phyloP scores from a whole-genome alignment of 2,329 filamentous ascomycete species.

The Pestalotiopsis sp. region DNA sequence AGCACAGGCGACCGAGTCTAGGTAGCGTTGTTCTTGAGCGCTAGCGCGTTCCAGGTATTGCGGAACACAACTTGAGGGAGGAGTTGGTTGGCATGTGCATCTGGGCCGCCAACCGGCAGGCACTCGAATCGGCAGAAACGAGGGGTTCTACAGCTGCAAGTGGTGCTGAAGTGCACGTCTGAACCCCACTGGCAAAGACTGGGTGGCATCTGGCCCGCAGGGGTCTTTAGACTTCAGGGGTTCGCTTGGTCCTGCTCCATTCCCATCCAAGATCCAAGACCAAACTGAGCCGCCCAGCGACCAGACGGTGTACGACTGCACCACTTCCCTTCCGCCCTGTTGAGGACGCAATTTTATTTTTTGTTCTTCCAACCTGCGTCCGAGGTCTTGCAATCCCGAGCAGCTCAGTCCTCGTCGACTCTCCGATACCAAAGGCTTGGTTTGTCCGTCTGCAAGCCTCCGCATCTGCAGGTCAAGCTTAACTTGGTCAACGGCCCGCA shows the following conservation, averaged over 20 bases:
- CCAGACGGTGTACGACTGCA: background rate
- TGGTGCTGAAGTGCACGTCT: background rate
- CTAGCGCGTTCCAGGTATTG: background rate
- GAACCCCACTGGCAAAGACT: background rate
- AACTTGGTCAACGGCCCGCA: background rate
- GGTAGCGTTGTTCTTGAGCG: background rate
- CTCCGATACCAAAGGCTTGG: background rate
- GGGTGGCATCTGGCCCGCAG: background rate
- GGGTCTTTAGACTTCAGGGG: background rate
- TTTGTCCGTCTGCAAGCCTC: background rate
- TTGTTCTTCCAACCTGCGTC: background rate
- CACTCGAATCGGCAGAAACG: background rate
- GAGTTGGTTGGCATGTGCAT: background rate
- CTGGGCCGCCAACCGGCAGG: background rate
- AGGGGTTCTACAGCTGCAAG: background rate
- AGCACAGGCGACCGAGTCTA: background rate
- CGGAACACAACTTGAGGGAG: background rate
- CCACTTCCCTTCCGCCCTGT: background rate
- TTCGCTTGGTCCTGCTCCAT: background rate
- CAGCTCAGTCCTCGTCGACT: background rate
- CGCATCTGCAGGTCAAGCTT: background rate
- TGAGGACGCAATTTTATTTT: background rate
- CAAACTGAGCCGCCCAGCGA: background rate
- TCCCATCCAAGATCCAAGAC: background rate
- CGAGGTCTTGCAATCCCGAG: background rate